Evolutionary conservation across 1,139 yeast species (phyloP), one percentile per base, ranked within the genome.

Genomic region (Yamadazyma jaroonii): DNA sequence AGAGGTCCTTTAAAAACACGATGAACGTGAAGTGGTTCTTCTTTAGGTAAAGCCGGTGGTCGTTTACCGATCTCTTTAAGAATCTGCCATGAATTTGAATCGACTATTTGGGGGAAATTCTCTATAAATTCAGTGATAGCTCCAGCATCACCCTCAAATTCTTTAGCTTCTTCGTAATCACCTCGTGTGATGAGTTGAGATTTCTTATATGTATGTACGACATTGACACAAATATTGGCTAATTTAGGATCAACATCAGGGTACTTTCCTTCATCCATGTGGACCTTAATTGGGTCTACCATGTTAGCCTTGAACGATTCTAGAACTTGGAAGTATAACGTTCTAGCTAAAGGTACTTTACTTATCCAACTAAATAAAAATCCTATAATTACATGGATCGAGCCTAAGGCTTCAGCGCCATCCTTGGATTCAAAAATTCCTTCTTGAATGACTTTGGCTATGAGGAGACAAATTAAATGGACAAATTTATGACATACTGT

Each of bases 311-410:
- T 58, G 44, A 62, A 61, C 8, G 63, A 22, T 13, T 35, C 29
- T 22, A 39, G 34, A 25, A 43, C 28, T 24, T 38, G 23, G 47
- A 69, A 68, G 44, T 59, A 71, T n/a, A 69, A 48, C 30, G 54
- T 54, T 36, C 75, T 54, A 1, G 75, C 75, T 36, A 59, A 66
- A 1, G 73, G 67, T 2, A 55, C 43, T 36, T 70, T 66, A 6
- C 84, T 78, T 33, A 82, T 76, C 81, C 85, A 81, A 42, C 73
- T 75, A 49, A 83, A 68, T 36, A 84, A 61, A 34, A 81, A 61
- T 3, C 76, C 70, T 43, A 78, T 79, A 24, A 82, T 57, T 43
- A 79, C 85, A 41, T 73, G 67, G n/a, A 67, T 62, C 46, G 75
- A 61, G 51, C 23, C 55, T 3, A 34, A 31, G 20, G 14, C 31